Evolutionary conservation across 371 early-diverging fungal genomes (phyloP).

Genomic region (Mortierella sp.): DNA sequence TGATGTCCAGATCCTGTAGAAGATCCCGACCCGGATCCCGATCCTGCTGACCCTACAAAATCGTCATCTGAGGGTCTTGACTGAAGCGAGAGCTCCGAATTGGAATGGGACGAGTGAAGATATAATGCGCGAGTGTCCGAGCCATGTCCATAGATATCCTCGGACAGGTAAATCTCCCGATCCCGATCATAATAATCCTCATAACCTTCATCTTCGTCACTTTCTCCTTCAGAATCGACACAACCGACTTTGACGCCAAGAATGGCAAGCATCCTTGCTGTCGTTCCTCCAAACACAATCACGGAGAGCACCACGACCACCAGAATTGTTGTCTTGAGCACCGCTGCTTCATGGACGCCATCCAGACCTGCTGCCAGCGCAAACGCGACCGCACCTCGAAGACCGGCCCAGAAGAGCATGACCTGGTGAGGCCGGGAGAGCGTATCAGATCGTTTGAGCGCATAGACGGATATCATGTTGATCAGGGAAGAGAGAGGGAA

Average conservation of each 20-base stretch:
- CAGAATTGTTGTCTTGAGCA: constrained; percentile 88
- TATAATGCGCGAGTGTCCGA: constrained; percentile 38
- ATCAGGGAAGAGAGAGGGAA: constrained; percentile 85
- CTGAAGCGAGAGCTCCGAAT: constrained; percentile 44
- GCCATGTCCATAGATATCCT: constrained; percentile 46
- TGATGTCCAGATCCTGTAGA: constrained; percentile 36
- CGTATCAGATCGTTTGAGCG: constrained; percentile 63
- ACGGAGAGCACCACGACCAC: constrained; percentile 92
- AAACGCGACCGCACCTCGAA: constrained; percentile 96
- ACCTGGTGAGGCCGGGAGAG: constrained; percentile 89
- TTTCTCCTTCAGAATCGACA: constrained; percentile 66
- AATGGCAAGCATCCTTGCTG: constrained; percentile 79
- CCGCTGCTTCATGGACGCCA: constrained; percentile 70
- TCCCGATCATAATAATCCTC: constrained; percentile 37
- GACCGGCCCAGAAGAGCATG: constrained; percentile 95
- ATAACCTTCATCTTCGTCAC: constrained; percentile 57
- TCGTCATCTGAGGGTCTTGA: constrained; percentile 55
- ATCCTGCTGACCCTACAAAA: constrained; percentile 38
- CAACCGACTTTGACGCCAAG: constrained; percentile 82
- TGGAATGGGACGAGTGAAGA: constrained; percentile 33
- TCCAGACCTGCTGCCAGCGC: constrained; percentile 88
- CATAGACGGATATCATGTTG: constrained; percentile 72
- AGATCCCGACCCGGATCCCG: constrained; percentile 33
- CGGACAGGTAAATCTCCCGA: constrained; percentile 33
- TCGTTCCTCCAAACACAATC: constrained; percentile 90